phyloP scores from a whole-genome alignment of 345 rosid genomes.

The Microthlaspi erraticum region DNA sequence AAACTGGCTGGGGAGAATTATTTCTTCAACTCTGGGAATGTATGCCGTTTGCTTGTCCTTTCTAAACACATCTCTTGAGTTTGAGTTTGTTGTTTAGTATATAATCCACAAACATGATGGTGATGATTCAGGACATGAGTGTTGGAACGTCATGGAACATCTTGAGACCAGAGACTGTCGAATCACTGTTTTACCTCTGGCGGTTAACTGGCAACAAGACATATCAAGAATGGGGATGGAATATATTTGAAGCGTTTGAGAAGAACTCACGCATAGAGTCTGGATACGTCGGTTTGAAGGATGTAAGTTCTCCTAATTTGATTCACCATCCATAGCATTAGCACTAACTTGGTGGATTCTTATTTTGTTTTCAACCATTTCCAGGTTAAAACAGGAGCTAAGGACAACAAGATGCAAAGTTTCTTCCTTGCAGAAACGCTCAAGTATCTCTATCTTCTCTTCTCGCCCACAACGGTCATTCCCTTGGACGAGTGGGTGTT shows the following conservation, averaged over 20 bases:
- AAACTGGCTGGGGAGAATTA: conserved; percentile 98
- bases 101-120: conserved; percentile 24
- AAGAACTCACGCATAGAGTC: conserved; percentile 79
- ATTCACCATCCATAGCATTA: neutral
- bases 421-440: conserved; percentile 96
- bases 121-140: conserved; percentile 79
- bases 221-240: conserved; percentile 99
- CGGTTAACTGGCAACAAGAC: conserved; percentile 94
- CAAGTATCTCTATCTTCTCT: conserved; percentile 85
- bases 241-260: conserved; percentile 94
- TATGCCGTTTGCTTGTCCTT: conserved; percentile 16
- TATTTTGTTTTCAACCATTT: neutral
- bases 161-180: conserved; percentile 94
- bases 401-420: conserved; percentile 95
- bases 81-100: neutral
- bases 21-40: conserved; percentile 77
- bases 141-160: conserved; percentile 99
- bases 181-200: conserved; percentile 96
- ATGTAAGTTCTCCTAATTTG: conserved; percentile 57
- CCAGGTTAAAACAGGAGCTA: conserved; percentile 83
- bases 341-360: conserved; percentile 7
- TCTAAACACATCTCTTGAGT: neutral
- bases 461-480: conserved; percentile 79
- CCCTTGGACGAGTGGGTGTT: conserved; percentile 95
- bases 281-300: conserved; percentile 94